phyloP scores from a whole-genome alignment of 352 stramenopile genomes.

The Bremia lactucae region DNA sequence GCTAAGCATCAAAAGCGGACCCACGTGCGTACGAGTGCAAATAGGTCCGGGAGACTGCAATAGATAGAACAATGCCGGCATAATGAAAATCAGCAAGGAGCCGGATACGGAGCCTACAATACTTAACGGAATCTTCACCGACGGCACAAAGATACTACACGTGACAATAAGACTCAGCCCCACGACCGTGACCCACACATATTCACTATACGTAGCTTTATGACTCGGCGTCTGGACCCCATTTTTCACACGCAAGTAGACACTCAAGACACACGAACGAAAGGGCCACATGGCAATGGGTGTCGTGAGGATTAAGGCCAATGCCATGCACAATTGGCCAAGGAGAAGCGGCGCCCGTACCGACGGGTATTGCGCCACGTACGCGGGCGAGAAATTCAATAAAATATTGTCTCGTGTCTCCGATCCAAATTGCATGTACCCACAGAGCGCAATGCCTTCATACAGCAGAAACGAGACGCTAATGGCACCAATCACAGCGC shows the following conservation, averaged over 20 bases:
- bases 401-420: slow-evolving; percentile 63
- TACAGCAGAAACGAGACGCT: slow-evolving; percentile 57
- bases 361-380: slow-evolving; percentile 30
- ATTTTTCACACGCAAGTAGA: slow-evolving; percentile 58
- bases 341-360: slow-evolving; percentile 40
- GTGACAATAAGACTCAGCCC: slow-evolving; percentile 49
- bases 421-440: slow-evolving; percentile 61
- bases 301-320: slow-evolving; percentile 51
- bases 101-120: slow-evolving; percentile 68
- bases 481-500: slow-evolving; percentile 49
- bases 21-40: slow-evolving; percentile 27
- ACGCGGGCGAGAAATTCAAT: slow-evolving; percentile 66
- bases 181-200: slow-evolving; percentile 34
- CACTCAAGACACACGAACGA: slow-evolving; percentile 59
- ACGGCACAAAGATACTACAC: slow-evolving; percentile 68
- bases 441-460: slow-evolving; percentile 50
- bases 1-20: slow-evolving; percentile 50
- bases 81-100: slow-evolving; percentile 76
- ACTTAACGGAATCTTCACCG: slow-evolving; percentile 64
- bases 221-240: slow-evolving; percentile 55
- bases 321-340: slow-evolving; percentile 50
- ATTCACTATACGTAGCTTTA: slow-evolving; percentile 33
- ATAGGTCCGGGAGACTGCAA: slow-evolving; percentile 38
- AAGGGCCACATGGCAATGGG: slow-evolving; percentile 75
- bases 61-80: slow-evolving; percentile 70